Evolutionary conservation across 2,329 filamentous ascomycete genomes (phyloP).

Genomic region (Huntiella savannae): DNA sequence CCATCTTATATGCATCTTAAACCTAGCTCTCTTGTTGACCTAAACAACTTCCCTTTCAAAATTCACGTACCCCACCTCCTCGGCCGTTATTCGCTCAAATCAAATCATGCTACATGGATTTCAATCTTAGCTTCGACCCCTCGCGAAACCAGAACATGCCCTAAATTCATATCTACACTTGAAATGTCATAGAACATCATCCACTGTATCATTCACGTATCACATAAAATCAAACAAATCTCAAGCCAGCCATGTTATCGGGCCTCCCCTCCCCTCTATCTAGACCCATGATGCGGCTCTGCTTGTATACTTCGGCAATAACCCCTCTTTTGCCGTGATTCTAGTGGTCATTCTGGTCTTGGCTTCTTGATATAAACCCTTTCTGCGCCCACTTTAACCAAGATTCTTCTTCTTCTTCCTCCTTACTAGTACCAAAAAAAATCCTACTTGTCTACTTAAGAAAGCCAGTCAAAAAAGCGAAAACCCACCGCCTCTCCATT

Average conservation of each 20-base stretch:
- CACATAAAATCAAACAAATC: not conserved
- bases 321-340: not conserved
- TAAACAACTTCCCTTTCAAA: too few relatives aligned
- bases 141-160: not conserved
- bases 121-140: not conserved
- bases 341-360: not conserved
- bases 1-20: too few relatives aligned
- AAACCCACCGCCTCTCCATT: conserved; percentile 2
- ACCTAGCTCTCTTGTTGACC: too few relatives aligned
- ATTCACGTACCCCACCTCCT: not conserved
- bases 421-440: too few relatives aligned
- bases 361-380: conserved; percentile 6
- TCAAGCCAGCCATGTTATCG: not conserved
- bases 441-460: too few relatives aligned
- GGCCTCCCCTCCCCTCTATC: not conserved
- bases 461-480: too few relatives aligned
- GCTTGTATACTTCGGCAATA: not conserved
- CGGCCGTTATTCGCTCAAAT: conserved; percentile 12
- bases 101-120: conserved; percentile 2
- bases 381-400: conserved; percentile 2
- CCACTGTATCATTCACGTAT: not conserved
- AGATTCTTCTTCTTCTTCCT: too few relatives aligned
- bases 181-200: not conserved
- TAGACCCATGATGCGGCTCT: not conserved
- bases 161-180: not conserved